A percentile compares a stretch with the other conserved stretches of the same genome.
These are phyloP conservation scores for Scutellaria minor DNA, from an alignment of 257 asterid species.

Conservation along the genomic window DNA sequence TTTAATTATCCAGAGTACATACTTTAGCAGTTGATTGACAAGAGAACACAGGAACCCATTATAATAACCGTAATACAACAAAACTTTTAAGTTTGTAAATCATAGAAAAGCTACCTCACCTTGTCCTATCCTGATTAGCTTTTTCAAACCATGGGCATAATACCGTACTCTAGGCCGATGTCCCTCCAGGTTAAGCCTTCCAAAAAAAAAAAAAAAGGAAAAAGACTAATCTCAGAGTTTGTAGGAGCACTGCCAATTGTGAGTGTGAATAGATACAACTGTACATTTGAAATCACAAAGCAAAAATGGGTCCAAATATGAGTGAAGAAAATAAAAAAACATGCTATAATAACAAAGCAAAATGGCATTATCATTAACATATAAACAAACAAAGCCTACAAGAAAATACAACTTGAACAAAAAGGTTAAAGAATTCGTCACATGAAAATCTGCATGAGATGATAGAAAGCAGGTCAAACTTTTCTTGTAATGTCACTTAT, in stretches of 20 bases:
- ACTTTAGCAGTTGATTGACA: constrained; percentile 15
- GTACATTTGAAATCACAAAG: constrained; percentile 23
- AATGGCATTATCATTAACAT: constrained; percentile 10
- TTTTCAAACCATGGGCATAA: constrained; percentile 84
- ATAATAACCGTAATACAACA: constrained; percentile 1
- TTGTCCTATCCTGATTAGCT: constrained; percentile 83
- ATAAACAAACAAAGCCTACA: constrained; percentile 20
- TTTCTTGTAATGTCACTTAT: constrained; percentile 10
- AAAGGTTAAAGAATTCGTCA: constrained; percentile 16
- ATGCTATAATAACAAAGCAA: constrained; percentile 9
- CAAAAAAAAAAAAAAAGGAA: constrained; percentile 35
- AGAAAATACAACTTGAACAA: constrained; percentile 17
- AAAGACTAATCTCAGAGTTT: constrained; percentile 25
- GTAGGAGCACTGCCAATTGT: constrained; percentile 30
- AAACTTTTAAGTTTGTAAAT: constrained; percentile 15
- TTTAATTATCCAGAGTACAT: constrained; percentile 5
- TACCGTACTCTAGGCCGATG: constrained; percentile 93
- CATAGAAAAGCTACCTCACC: constrained; percentile 59
- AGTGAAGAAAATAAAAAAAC: constrained; percentile 23
- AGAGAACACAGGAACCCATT: constrained; percentile 21
- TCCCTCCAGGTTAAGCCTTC: constrained; percentile 90
- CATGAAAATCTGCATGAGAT: constrained; percentile 11
- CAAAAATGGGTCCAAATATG: constrained; percentile 11
- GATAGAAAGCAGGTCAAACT: constrained; percentile 16
- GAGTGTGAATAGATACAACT: constrained; percentile 29